Conservation (phyloP, 257 asterid species). For the Vinca minor region DNA sequence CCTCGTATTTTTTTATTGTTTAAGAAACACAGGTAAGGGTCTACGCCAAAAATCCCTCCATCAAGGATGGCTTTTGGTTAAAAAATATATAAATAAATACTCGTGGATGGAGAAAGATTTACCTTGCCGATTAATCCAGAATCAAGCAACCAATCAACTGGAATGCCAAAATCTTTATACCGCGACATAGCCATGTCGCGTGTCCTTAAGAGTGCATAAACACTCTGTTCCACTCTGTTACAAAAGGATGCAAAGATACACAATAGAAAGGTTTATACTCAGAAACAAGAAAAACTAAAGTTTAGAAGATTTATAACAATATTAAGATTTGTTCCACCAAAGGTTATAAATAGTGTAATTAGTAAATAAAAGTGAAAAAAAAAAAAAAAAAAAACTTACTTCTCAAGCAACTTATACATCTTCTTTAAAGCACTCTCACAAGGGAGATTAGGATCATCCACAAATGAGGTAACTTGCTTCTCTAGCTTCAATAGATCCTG, state of each 20-base stretch:
- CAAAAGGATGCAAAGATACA: not conserved
- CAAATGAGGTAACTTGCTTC: constrained; percentile 65
- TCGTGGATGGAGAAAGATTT: too few relatives aligned
- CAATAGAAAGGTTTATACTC: not conserved
- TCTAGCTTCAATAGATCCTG: constrained; percentile 84
- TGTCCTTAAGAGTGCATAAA: constrained; percentile 71
- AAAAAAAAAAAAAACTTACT: constrained; percentile 58
- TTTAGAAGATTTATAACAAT: not conserved
- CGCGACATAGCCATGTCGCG: constrained; percentile 90
- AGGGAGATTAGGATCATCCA: constrained; percentile 69
- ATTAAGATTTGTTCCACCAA: too few relatives aligned
- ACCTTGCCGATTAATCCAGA: constrained; percentile 96
- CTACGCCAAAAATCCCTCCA: too few relatives aligned
- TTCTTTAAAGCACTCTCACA: constrained; percentile 81
- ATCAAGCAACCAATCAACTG: constrained; percentile 83
- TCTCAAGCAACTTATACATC: constrained; percentile 94
- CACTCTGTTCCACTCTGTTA: constrained; percentile 81
- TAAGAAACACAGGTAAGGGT: too few relatives aligned
- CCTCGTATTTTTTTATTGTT: too few relatives aligned
- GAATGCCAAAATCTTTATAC: constrained; percentile 84
- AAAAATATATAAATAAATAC: too few relatives aligned
- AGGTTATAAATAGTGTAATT: too few relatives aligned
- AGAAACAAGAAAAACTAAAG: not conserved
- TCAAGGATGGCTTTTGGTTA: too few relatives aligned
- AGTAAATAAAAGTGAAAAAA: too few relatives aligned